Base-by-base conservation (phyloP, 306 rosid genomes). In the Trifolium pratense region DNA sequence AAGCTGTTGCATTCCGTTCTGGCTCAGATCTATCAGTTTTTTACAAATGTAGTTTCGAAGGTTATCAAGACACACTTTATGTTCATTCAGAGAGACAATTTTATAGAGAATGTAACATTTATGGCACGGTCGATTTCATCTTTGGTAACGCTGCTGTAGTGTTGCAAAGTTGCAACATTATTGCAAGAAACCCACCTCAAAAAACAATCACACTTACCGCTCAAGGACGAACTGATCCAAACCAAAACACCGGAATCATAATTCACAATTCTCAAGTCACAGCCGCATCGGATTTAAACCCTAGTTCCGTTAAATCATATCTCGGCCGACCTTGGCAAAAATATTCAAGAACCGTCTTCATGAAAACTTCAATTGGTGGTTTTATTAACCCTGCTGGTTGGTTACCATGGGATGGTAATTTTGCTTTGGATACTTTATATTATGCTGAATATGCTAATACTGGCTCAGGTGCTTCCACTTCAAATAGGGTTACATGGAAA, bases 1-100 rank as follows among this genome's bases (percentile, higher is more conserved):
- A 92, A 73, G 96, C 96, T 0, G 96, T 92, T 78, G 97, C 97
- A 16, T 58, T 92, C 1, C 91, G 97, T 6, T 92, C 96, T 0
- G 91, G 92, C 15, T 92, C 97, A 3, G 97, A 92, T 51, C 81
- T 87, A 10, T 90, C 96, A 5, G 97, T 90, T 0, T 88, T 90
- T 29, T 90, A 88, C 43, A 78, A 18, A 26, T 92, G 97, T 18
- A 56, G 96, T 17, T 88, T 92, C 11, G 94, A 92, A 69, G 97
- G 97, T 7, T 88, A 59, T 20, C 97, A 92, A 78, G 97, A 92
- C 79, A 92, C 97, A 31, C 82, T 92, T 1, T 88, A 90, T 45
- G 96, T 88, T 11, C 78, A 85, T 34, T 86, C 97, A 0, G 82
- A 87, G 13, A 70, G 97, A 10, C 97, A 92, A 78, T 92, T 92